These are phyloP conservation scores for Sedum album DNA, from an alignment of 164 flowering plant species.

Conservation along the genomic window DNA sequence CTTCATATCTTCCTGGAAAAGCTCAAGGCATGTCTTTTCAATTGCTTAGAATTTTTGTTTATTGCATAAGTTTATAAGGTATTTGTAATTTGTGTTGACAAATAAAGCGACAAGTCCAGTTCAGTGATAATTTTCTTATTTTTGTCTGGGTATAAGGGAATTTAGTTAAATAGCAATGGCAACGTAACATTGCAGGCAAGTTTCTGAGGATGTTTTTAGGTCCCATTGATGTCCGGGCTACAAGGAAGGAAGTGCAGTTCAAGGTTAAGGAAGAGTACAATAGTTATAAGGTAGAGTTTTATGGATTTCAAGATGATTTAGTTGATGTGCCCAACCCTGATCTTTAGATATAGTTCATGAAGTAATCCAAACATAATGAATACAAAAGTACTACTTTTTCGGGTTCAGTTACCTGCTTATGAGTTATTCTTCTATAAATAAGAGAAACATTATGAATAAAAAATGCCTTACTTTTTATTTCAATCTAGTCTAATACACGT, in stretches of 20 bases:
- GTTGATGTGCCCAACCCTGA: background rate
- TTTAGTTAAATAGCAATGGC: background rate
- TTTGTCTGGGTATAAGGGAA: background rate
- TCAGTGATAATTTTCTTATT: background rate
- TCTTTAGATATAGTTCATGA: too few species aligned
- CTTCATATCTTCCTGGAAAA: slow-evolving; percentile 37
- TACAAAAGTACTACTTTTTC: too few species aligned
- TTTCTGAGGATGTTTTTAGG: slow-evolving; percentile 90
- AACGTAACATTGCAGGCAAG: slow-evolving; percentile 28
- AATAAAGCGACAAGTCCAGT: background rate
- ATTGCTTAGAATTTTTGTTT: background rate
- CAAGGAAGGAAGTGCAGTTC: slow-evolving; percentile 71
- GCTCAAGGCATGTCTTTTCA: slow-evolving; percentile 23
- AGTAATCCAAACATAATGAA: too few species aligned
- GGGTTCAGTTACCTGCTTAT: background rate
- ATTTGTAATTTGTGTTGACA: background rate
- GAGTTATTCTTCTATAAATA: background rate
- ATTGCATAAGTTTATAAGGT: background rate
- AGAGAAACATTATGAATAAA: background rate
- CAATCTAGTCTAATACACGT: background rate
- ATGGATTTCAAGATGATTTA: background rate
- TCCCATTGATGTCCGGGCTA: slow-evolving; percentile 84
- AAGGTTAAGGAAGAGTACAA: slow-evolving; percentile 97
- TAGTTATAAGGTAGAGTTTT: slow-evolving; percentile 51
- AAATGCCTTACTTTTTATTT: background rate